Evolutionary conservation across 805 yeast genomes (phyloP), one percentile per base, ranked within the genome.

Genomic region (Yarrowia sp.): DNA sequence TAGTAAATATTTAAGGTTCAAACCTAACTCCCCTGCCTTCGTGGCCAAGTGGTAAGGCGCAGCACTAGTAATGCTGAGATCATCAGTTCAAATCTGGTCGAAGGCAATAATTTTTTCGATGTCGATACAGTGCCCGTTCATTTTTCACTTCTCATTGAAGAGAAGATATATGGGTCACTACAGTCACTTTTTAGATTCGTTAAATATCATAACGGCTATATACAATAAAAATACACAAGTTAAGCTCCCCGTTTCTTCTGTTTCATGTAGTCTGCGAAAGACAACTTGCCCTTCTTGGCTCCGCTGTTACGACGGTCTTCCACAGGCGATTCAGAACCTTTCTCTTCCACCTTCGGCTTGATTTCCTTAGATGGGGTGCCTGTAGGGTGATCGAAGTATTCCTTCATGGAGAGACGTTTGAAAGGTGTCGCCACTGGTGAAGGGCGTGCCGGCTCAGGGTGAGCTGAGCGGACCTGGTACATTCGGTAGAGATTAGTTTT

Each of bases 31-130:
- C 26, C 21, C 19, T 2, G 61, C 61, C 61, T 52, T 52, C 61
- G 61, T 52, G 61, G 61, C 61, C 61, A 52, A 52, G 61, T 52
- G 61, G 61, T 52, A 52, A 52, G 61, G 61, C 61, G 61, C 61
- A 10, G 61, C 61, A 52, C 61, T 52, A 52, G 61, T 52, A 52
- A 52, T 52, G 61, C 61, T 10, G 61, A 52, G 61, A 52, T 52
- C 61, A 36, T 52, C 61, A 52, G 61, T 52, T 52, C 61, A 52
- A 52, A 52, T 52, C 61, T 52, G 61, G 61, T 36, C 61, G 61
- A 52, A 52, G 61, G 61, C 61, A 52, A 11, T 21, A 14, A 26
- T 26, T 26, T 26, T 26, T 26, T 26, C 8, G 4, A 26, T 26
- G 8, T 26, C 30, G 8, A 26, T n/a, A n/a, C n/a, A n/a, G n/a